Conservation (phyloP, 441 rosid genomes). For the Isatis lusitanica region DNA sequence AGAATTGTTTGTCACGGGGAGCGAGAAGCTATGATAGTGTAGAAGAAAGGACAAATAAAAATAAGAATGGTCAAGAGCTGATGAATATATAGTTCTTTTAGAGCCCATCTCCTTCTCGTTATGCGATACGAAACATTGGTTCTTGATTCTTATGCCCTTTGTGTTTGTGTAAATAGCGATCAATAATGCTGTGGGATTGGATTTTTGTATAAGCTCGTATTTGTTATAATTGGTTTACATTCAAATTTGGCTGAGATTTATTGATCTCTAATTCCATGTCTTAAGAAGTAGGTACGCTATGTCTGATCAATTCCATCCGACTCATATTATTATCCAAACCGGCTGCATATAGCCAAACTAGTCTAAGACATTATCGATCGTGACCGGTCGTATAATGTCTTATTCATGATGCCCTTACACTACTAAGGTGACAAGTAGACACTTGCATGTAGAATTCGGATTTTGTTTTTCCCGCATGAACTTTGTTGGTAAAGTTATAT, state of each 20-base stretch:
- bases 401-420: too few species aligned
- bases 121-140: neutral
- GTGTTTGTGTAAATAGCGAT: neutral
- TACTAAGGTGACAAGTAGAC: too few species aligned
- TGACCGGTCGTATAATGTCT: too few species aligned
- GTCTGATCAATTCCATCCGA: too few species aligned
- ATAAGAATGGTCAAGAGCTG: neutral
- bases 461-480: too few species aligned
- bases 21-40: neutral
- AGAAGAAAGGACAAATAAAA: neutral
- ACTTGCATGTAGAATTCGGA: too few species aligned
- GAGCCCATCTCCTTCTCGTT: neutral
- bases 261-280: neutral
- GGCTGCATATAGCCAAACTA: too few species aligned
- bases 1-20: slow-evolving; percentile 35
- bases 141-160: neutral
- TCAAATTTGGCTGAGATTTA: neutral
- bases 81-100: too few species aligned
- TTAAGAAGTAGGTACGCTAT: too few species aligned
- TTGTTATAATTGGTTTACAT: neutral
- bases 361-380: too few species aligned
- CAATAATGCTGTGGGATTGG: neutral
- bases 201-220: neutral
- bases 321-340: too few species aligned
- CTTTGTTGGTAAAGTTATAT: too few species aligned